phyloP scores from a whole-genome alignment of 2,329 filamentous ascomycete genomes.

The Fusarium citri region DNA sequence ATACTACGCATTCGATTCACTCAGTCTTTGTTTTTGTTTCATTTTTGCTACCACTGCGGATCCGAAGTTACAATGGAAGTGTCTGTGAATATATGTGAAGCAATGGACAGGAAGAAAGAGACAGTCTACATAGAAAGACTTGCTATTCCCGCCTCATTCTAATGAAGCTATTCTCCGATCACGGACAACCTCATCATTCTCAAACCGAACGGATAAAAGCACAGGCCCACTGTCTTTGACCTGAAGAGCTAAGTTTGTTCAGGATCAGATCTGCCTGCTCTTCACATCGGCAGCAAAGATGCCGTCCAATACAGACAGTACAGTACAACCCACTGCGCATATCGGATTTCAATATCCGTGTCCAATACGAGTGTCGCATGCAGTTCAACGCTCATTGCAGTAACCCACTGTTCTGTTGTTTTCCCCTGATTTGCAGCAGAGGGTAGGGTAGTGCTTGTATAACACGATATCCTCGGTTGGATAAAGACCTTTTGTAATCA shows the following conservation, averaged over 20 bases:
- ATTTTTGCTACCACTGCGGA: slow-evolving; percentile 9
- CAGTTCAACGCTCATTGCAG: not conserved
- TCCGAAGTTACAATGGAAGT: not conserved
- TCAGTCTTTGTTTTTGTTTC: not conserved
- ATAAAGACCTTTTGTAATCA: slow-evolving; percentile 1
- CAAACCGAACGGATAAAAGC: slow-evolving; percentile 11
- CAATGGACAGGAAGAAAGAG: not conserved
- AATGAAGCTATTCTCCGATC: slow-evolving; percentile 11
- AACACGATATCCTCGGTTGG: slow-evolving; percentile 35
- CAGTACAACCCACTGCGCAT: slow-evolving; percentile 14
- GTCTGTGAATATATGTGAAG: not conserved
- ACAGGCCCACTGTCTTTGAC: slow-evolving; percentile 18
- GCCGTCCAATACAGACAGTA: slow-evolving; percentile 1
- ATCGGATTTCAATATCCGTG: slow-evolving; percentile 39
- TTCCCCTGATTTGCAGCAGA: slow-evolving; percentile 18
- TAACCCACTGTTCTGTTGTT: slow-evolving; percentile 9
- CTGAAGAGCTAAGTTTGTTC: slow-evolving; percentile 40
- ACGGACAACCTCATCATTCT: not conserved
- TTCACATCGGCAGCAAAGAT: slow-evolving; percentile 9
- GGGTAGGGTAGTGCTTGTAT: slow-evolving; percentile 3
- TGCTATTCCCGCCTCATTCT: not conserved
- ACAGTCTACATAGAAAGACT: not conserved
- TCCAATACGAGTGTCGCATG: slow-evolving; percentile 12
- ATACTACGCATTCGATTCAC: not conserved
- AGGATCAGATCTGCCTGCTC: slow-evolving; percentile 39